Evolutionary conservation across 106 monocot genomes (phyloP), one percentile per base, ranked within the genome.

Genomic region (Phalaenopsis equestris): DNA sequence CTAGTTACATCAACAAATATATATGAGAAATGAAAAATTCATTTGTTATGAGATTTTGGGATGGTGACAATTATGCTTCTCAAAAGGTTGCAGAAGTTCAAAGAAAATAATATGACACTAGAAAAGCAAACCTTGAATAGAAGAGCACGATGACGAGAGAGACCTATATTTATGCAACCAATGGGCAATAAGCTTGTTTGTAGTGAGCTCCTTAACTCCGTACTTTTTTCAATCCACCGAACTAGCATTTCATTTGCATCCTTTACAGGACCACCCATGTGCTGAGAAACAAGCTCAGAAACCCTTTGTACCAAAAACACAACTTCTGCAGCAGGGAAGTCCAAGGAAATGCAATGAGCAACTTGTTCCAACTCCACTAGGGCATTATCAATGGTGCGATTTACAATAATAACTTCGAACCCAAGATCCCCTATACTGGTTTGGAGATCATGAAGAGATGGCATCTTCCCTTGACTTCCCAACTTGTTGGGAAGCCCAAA

Each of bases 381-480:
- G 37, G 85, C 80, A 57, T 73, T 78, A 74, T 99, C 98, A 70
- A 94, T 87, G 37, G 87, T 43, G 77, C 88, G 90, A 75, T 94
- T 95, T 52, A 99, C 88, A 78, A 99, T 79, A 75, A 99, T 91
- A 46, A 95, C 94, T 91, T 99, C 98, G 88, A 91, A 99, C 41
- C 94, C 94, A 73, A 95, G 94, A 86, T 99, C 93, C 4, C 98
- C 92, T 67, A 94, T 94, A 78, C 87, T 86, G 45, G 89, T 83
- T 83, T 99, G 94, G 49, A 99, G 90, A 82, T 94, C 94, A 42
- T 85, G 56, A 19, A 99, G 90, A 23, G 89, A 85, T 41, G 98
- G 94, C 86, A 99, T 89, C 75, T 89, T 93, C 18, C 86, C 87
- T 24, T 84, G 85, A 18, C 79, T 86, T 56, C 84, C 47, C 67